Conservation (phyloP, 164 flowering plant species). For the Stephania japonica region DNA sequence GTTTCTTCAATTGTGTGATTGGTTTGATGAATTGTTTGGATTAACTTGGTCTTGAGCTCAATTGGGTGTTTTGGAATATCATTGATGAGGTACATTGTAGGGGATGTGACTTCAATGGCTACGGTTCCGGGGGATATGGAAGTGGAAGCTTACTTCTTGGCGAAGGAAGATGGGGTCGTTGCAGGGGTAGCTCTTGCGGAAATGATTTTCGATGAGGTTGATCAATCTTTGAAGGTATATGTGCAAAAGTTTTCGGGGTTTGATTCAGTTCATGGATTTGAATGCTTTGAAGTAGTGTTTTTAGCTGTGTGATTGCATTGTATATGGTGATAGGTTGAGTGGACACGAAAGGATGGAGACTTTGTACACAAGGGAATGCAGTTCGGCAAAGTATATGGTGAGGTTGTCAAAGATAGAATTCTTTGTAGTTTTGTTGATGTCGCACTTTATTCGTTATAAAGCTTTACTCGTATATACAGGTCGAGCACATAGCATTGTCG, state of each 20-base stretch:
- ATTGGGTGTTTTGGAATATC: background rate
- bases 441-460: background rate
- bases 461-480: conserved; percentile 41
- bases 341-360: conserved; percentile 82
- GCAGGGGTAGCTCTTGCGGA: conserved; percentile 93
- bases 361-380: conserved; percentile 60
- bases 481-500: conserved; percentile 71
- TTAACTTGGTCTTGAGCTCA: background rate
- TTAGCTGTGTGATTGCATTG: background rate
- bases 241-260: background rate
- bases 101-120: conserved; percentile 92
- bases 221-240: conserved; percentile 78
- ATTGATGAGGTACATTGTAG: conserved; percentile 29
- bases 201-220: conserved; percentile 81
- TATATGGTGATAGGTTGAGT: conserved; percentile 57
- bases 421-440: background rate
- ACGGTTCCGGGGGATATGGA: conserved; percentile 75
- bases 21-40: background rate
- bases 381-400: conserved; percentile 88
- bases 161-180: conserved; percentile 86
- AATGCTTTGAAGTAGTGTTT: background rate
- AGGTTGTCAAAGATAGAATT: background rate
- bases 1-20: background rate
- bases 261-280: background rate
- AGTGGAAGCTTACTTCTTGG: conserved; percentile 86